Conservation (phyloP, 257 asterid genomes). For the Petrea volubilis region DNA sequence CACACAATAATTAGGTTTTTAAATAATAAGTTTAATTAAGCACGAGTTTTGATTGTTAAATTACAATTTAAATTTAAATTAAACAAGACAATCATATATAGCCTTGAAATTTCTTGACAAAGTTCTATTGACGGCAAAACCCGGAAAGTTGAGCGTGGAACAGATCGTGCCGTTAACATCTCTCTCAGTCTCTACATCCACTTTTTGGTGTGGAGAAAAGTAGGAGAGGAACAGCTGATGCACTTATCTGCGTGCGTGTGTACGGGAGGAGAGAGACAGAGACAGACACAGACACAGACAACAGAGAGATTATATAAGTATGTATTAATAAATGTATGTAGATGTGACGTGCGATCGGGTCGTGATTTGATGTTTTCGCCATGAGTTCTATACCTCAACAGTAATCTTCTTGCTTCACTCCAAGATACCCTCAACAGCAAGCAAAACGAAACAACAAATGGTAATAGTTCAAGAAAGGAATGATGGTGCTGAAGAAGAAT, state of each 20-base stretch:
- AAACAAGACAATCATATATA: slow-evolving; percentile 13
- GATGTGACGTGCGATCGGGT: slow-evolving; percentile 1
- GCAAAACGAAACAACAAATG: neutral
- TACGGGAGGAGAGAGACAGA: slow-evolving; percentile 6
- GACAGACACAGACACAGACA: neutral
- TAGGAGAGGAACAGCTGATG: slow-evolving; percentile 37
- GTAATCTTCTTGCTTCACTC: slow-evolving; percentile 26
- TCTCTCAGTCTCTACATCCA: slow-evolving; percentile 12
- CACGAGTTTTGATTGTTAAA: neutral
- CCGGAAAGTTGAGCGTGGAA: neutral
- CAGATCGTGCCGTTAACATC: slow-evolving; percentile 23
- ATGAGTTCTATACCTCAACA: slow-evolving; percentile 24
- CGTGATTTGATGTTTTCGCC: slow-evolving; percentile 21
- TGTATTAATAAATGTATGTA: neutral
- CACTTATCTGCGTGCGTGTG: slow-evolving; percentile 14
- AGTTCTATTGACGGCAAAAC: slow-evolving; percentile 20
- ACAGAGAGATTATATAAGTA: no score
- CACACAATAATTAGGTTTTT: no score
- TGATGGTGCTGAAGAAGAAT: slow-evolving; percentile 22
- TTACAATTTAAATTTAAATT: neutral
- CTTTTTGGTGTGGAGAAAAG: slow-evolving; percentile 31
- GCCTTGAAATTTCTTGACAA: neutral
- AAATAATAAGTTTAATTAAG: neutral
- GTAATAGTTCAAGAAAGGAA: slow-evolving; percentile 42
- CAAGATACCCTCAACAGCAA: slow-evolving; percentile 16